Evolutionary conservation across 2,329 filamentous ascomycete genomes (phyloP), one percentile per base, ranked within the genome.

Genomic region (Sporothrix pseudoabietina): DNA sequence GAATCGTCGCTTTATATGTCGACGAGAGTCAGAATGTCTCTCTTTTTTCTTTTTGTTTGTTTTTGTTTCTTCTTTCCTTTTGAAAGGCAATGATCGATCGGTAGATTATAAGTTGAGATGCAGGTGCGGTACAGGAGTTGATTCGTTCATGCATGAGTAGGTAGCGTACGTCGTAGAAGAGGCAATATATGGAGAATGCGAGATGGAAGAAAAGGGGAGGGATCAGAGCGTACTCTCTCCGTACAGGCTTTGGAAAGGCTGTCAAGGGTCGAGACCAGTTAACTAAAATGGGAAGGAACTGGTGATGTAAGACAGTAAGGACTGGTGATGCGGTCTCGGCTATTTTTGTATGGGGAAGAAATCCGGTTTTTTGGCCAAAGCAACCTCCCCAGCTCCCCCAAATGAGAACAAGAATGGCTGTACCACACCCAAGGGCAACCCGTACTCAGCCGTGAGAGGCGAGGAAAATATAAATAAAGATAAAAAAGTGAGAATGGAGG

Each of bases 341-440:
- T 22, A 26, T n/a, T 32, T 35, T 47, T 32, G 44, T 49, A 16
- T 16, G 12, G 44, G 44, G 44, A 49, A 4, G 44, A 68, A 68
- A 68, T 68, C 65, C 65, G 44, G 65, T 68, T 68, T 68, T 68
- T 66, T 35, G 44, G 3, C 41, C 44, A 19, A 49, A 49, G 44
- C 44, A 49, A 49, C 44, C 44, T 49, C 26, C 26, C 26, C 26
- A 26, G 26, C 26, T 26, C 26, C 26, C 26, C 26, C 44, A 19
- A 3, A 32, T 47, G 10, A 7, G 44, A 4, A 26, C 52, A 14
- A 52, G n/a, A 32, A 68, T 32, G 65, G 61, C 35, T 52, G 65
- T 49, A 22, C 65, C 44, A 52, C 65, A 52, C 44, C 44, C 4
- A 10, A 22, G 44, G 41, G 44, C 72, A 35, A 65, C 76, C 81